phyloP scores from a whole-genome alignment of 2,329 filamentous ascomycete genomes.

The Trichoderma hamatum region DNA sequence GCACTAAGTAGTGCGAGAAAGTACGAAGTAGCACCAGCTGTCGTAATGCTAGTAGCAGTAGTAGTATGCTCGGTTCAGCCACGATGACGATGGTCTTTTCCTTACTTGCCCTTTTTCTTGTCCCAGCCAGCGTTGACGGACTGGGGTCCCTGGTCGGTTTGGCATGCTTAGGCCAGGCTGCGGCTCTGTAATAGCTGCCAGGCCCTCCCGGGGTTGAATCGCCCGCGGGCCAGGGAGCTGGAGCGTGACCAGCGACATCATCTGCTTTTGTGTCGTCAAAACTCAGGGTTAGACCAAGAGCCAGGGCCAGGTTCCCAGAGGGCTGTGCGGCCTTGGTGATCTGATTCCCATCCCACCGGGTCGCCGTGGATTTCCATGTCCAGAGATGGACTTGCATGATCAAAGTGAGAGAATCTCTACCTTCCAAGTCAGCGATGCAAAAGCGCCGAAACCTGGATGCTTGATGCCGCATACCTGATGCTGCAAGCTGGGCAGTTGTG shows the following conservation, averaged over 20 bases:
- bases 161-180: conserved; percentile 8
- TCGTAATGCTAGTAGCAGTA: background rate
- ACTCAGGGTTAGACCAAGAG: background rate
- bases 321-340: conserved; percentile 5
- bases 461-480: background rate
- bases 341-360: conserved; percentile 12
- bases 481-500: background rate
- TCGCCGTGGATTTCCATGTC: background rate
- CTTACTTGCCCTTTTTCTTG: background rate
- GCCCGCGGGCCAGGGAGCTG: conserved; percentile 1
- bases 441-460: background rate
- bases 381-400: background rate
- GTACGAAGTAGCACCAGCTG: background rate
- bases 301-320: background rate
- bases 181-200: conserved; percentile 14
- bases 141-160: conserved; percentile 12
- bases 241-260: conserved; percentile 10
- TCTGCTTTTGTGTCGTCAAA: background rate
- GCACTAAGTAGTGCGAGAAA: background rate
- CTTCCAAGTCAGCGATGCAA: background rate
- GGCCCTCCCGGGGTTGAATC: background rate
- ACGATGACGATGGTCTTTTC: conserved; percentile 14
- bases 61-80: background rate
- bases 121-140: conserved; percentile 1
- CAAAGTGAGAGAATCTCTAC: background rate